Evolutionary conservation across 2,329 filamentous ascomycete species (phyloP), one percentile per base, ranked within the genome.

Genomic region (Colletotrichum scovillei): DNA sequence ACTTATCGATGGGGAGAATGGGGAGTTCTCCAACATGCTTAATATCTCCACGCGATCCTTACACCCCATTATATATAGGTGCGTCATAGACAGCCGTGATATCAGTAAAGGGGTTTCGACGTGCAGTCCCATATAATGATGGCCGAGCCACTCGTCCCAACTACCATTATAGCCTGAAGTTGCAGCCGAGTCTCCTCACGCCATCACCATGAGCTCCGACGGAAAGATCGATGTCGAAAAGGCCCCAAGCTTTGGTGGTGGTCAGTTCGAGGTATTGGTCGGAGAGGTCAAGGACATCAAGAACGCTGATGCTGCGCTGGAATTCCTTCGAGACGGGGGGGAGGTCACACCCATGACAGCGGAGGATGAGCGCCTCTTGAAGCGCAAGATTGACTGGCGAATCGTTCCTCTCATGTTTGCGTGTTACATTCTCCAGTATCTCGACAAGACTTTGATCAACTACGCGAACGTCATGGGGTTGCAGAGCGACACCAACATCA

Each of bases 381-480:
- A 74, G n/a, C 35, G 42, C 19, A 74, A 75, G 59, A 74, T 76
- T n/a, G 75, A 76, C 30, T 76, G 66, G 72, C 66, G 72, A 19
- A 74, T 76, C 49, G 69, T 76, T 8, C 75, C 75, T 5, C 73
- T 76, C 52, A 76, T 76, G 75, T 76, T 73, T 28, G 59, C 38
- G 16, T 73, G 70, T 24, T 73, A 73, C 56, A 66, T 72, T 8
- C 62, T 73, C 12, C 71, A 73, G 19, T 73, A 71, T 26, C 62
- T 73, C 19, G 67, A 73, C 71, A 71, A 67, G 14, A 73, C 71
- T 1, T n/a, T 72, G 55, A 71, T 73, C 62, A 73, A 72, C 55
- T 90, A 89, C 69, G 87, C 86, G 30, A 88, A 88, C 12, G 86
- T 89, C 5, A 90, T 89, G 75, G 88, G 88, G 22, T 78, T 91